Percentiles rank a stretch among this genome's conserved stretches.
Conservation (phyloP, 1,139 yeast genomes). For the Hemisphaericaspora lyxosophila region DNA sequence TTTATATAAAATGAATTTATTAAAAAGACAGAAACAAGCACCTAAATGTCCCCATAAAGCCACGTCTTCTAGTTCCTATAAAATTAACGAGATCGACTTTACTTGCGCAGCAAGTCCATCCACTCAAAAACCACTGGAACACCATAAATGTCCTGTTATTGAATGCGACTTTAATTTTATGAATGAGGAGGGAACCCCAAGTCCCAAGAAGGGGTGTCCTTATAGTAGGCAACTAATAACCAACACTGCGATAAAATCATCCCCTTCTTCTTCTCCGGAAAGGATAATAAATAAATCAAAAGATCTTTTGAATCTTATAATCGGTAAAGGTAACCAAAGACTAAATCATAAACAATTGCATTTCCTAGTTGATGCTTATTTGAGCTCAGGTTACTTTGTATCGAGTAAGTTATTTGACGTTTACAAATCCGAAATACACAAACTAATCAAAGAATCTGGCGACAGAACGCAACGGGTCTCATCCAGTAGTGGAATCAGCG, state of each 20-base stretch:
- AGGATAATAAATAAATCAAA: background rate
- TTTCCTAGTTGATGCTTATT: slow-evolving; percentile 37
- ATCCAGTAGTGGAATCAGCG: background rate
- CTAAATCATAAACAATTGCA: slow-evolving; percentile 29
- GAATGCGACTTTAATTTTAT: slow-evolving; percentile 43
- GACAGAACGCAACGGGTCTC: slow-evolving; percentile 6
- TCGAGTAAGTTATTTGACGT: slow-evolving; percentile 25
- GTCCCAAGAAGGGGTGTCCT: slow-evolving; percentile 8
- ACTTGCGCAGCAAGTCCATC: slow-evolving; percentile 27
- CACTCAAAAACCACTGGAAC: no score
- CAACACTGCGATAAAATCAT: background rate
- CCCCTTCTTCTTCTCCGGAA: background rate
- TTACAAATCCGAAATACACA: slow-evolving; percentile 28
- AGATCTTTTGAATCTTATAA: slow-evolving; percentile 1
- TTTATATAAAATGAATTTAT: slow-evolving; percentile 31
- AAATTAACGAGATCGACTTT: slow-evolving; percentile 26
- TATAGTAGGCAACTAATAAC: slow-evolving; percentile 4
- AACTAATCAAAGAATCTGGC: slow-evolving; percentile 18
- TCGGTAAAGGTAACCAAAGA: slow-evolving; percentile 18
- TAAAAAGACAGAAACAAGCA: slow-evolving; percentile 7
- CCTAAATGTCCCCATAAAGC: slow-evolving; percentile 12
- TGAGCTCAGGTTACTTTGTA: slow-evolving; percentile 19
- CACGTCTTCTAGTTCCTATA: slow-evolving; percentile 5
- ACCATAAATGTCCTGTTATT: slow-evolving; percentile 39
- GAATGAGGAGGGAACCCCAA: slow-evolving; percentile 25